Percentiles rank a stretch among this genome's conserved stretches.
Conservation (phyloP, 129 eudicot species). For the Pittosporum tobira region DNA sequence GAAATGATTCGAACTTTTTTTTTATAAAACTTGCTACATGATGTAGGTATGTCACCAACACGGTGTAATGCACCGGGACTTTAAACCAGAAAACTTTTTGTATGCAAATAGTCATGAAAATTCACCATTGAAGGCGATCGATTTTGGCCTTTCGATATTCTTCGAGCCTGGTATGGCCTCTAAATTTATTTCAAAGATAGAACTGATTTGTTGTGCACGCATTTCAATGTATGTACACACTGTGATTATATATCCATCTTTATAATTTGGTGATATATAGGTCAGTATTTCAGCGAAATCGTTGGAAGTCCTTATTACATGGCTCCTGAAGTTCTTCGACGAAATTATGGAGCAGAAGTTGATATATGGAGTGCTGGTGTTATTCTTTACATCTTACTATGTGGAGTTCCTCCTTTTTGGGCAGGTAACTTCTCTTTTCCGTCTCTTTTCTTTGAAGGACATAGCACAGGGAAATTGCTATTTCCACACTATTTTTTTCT, state of each 20-base stretch:
- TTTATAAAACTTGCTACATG: too few species aligned
- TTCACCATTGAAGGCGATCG: slow-evolving; percentile 73
- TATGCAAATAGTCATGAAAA: slow-evolving; percentile 43
- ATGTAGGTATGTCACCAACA: slow-evolving; percentile 74
- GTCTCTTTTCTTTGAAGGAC: not conserved
- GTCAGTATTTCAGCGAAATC: slow-evolving; percentile 62
- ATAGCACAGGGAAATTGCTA: too few species aligned
- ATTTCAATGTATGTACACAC: too few species aligned
- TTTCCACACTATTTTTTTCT: too few species aligned
- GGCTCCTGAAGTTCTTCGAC: slow-evolving; percentile 87
- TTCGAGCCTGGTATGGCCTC: slow-evolving; percentile 55
- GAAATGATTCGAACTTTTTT: too few species aligned
- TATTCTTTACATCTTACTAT: slow-evolving; percentile 71
- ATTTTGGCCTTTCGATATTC: slow-evolving; percentile 89
- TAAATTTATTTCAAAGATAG: not conserved
- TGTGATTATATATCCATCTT: not conserved
- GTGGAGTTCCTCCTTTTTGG: slow-evolving; percentile 98
- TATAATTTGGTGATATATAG: slow-evolving; percentile 24
- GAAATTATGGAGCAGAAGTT: slow-evolving; percentile 71
- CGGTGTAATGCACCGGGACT: slow-evolving; percentile 81
- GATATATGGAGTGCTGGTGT: slow-evolving; percentile 97
- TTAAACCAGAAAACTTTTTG: slow-evolving; percentile 87
- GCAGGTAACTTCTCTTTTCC: slow-evolving; percentile 45
- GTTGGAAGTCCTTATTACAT: slow-evolving; percentile 97
- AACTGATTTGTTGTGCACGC: not conserved